Base-by-base conservation (phyloP, 768 basidiomycete genomes). In the Xanthoconium stramineum region DNA sequence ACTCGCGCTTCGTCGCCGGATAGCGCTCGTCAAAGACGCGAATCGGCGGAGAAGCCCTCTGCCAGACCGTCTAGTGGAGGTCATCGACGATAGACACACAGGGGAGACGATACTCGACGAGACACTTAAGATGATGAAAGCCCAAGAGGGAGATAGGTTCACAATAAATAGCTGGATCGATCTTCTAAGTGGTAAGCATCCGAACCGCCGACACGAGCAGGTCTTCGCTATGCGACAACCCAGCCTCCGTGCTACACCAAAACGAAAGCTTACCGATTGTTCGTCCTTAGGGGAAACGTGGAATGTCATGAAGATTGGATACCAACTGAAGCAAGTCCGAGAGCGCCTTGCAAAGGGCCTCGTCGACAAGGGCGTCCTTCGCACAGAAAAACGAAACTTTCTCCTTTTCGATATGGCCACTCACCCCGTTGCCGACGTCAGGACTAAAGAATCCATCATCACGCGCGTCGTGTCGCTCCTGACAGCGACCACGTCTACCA, bases 241-340 rank as follows among this genome's bases (percentile, higher is more conserved):
- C 37, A 20, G 30, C 49, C 44, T 28, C 15, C 24, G 24, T 24
- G 24, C 4, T 4, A 24, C 24, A 24, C 47, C 47, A 50, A 37
- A 29, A 35, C 10, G 46, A 36, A 36, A n/a, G n/a, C 52, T 55
- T 14, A 57, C 52, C 13, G 13, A 60, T 17, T 20, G 2, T 19
- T 38, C 46, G 14, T 36, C n/a, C 43, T 29, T 17, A 98, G 95
- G 96, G 53, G 96, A 99, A 76, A 98, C 96, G 47, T 99, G 96
- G 96, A 99, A 98, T 73, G 94, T 99, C 9, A 94, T 98, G 88
- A 98, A 98, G 76, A 98, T 99, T 52, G 95, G 95, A 24, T 99
- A 93, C 74, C 96, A 99, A 73, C 86, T 99, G 46, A 98, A 98
- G 73, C 96, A 98, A 75, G 96, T 98, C 39, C 88, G 96, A 45